These are phyloP conservation scores for Ophiostoma ulmi DNA, from an alignment of 2,329 filamentous ascomycete species.

Conservation along the genomic window DNA sequence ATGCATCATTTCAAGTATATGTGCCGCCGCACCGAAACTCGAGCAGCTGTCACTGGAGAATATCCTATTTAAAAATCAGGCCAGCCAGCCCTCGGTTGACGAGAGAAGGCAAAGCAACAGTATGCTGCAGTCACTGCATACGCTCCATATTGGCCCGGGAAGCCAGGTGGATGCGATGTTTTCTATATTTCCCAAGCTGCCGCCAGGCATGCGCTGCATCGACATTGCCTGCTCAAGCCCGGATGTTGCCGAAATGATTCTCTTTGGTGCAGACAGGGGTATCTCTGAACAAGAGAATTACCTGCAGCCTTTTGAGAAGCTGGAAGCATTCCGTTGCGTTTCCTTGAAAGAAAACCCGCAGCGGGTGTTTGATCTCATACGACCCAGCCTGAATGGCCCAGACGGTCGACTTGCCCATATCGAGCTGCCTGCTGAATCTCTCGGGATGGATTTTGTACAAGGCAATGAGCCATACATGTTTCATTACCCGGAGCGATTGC, in stretches of 20 bases:
- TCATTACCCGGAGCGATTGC: conserved; percentile 19
- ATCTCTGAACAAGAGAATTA: neutral
- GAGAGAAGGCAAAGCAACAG: neutral
- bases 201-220: conserved; percentile 22
- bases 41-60: conserved; percentile 24
- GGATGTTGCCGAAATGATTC: neutral
- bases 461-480: conserved; percentile 3
- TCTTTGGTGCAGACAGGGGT: neutral
- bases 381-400: conserved; percentile 13
- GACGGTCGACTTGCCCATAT: conserved; percentile 22
- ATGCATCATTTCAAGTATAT: conserved; percentile 12
- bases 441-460: conserved; percentile 5
- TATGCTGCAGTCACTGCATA: conserved; percentile 16
- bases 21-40: conserved; percentile 11
- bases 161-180: neutral
- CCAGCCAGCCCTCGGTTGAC: neutral
- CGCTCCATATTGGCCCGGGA: conserved; percentile 21
- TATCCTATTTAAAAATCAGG: neutral
- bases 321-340: conserved; percentile 24
- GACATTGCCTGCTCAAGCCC: conserved; percentile 17
- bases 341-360: neutral
- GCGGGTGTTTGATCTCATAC: conserved; percentile 17
- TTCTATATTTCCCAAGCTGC: conserved; percentile 20
- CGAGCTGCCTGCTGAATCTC: conserved; percentile 17
- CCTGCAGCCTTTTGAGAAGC: neutral